These are phyloP conservation scores for Diaporthe citrichinensis DNA, from an alignment of 2,329 filamentous ascomycete genomes.

Conservation along the genomic window DNA sequence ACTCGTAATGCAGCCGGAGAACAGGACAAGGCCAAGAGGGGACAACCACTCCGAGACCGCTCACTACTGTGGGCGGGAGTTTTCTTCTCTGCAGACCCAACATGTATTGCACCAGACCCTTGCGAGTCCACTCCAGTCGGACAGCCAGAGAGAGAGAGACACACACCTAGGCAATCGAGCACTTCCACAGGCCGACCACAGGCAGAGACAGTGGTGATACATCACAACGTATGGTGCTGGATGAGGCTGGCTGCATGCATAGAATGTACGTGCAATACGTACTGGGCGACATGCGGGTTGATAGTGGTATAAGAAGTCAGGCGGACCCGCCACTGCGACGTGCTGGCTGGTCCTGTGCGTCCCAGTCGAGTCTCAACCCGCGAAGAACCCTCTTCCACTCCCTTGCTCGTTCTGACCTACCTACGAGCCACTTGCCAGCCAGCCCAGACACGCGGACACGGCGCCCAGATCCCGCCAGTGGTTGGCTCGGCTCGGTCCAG, in stretches of 20 bases:
- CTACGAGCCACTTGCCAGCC: constrained; percentile 6
- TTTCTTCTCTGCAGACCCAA: neutral
- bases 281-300: neutral
- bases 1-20: constrained; percentile 1
- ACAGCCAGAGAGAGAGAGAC: neutral
- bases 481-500: constrained; percentile 22
- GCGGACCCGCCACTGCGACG: constrained; percentile 34
- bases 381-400: constrained; percentile 9
- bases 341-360: constrained; percentile 21
- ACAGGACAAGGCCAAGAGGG: neutral
- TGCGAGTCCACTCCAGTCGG: neutral
- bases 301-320: constrained; percentile 35
- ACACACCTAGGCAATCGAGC: too few species aligned
- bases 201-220: constrained; percentile 7
- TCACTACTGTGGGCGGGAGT: neutral
- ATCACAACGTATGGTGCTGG: constrained; percentile 1
- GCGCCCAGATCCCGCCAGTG: constrained; percentile 22
- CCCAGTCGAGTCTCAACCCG: constrained; percentile 24
- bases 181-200: neutral
- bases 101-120: neutral
- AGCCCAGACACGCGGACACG: constrained; percentile 1
- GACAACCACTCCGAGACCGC: constrained; percentile 23
- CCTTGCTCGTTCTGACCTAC: constrained; percentile 20
- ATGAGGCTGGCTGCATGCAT: constrained; percentile 29
- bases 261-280: neutral